Conservation (phyloP, 129 eudicot genomes). For the Oenanthe sinensis region DNA sequence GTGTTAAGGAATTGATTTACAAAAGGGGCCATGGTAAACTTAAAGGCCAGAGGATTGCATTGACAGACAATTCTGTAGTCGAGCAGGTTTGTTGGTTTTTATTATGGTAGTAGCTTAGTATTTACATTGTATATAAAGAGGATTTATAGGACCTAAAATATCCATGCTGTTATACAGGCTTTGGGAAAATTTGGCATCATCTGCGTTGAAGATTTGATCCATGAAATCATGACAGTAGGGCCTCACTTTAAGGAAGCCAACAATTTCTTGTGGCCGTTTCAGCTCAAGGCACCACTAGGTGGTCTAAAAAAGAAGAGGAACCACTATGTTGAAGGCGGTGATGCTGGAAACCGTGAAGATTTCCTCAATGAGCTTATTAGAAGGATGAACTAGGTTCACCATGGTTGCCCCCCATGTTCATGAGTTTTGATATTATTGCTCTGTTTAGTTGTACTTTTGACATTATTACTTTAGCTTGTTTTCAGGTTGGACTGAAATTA, state of each 20-base stretch:
- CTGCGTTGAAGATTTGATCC: constrained; percentile 61
- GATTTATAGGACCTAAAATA: no score
- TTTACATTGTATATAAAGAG: neutral
- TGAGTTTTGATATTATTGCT: neutral
- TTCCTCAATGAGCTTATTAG: constrained; percentile 64
- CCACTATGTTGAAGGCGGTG: constrained; percentile 81
- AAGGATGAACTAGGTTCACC: constrained; percentile 48
- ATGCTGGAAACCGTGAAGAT: constrained; percentile 79
- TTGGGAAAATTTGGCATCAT: constrained; percentile 65
- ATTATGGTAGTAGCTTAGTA: neutral
- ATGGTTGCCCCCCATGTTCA: no score
- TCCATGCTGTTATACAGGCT: constrained; percentile 17
- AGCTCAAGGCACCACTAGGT: constrained; percentile 69
- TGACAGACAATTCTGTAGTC: constrained; percentile 61
- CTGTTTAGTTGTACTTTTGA: neutral
- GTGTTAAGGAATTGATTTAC: constrained; percentile 72
- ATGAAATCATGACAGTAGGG: constrained; percentile 69
- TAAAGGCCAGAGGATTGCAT: constrained; percentile 53
- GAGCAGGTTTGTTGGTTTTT: constrained; percentile 37
- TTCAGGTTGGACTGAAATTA: no score
- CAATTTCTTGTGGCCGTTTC: constrained; percentile 73
- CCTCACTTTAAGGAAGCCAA: constrained; percentile 73
- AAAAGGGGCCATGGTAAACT: constrained; percentile 76
- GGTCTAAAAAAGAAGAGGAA: constrained; percentile 70
- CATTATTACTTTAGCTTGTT: neutral